Percentiles rank a stretch among this genome's conserved stretches.
These are phyloP conservation scores for Rhizophagus sp. DNA, from an alignment of 192 early-diverging fungal genomes.

Conservation along the genomic window DNA sequence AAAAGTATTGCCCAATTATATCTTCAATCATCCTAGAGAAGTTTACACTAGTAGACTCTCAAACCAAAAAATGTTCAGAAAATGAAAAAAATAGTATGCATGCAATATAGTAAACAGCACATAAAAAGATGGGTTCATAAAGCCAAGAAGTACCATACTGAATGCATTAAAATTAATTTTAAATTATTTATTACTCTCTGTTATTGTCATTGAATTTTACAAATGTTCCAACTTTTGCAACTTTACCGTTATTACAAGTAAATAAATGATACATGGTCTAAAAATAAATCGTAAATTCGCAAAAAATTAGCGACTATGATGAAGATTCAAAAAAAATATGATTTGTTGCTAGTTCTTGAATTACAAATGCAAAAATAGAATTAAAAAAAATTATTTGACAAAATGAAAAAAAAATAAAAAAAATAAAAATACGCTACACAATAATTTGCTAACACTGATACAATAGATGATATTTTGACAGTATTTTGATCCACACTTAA, in stretches of 20 bases:
- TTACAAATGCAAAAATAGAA: constrained; percentile 9
- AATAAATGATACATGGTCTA: constrained; percentile 13
- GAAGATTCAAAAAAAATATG: constrained; percentile 13
- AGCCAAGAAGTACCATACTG: constrained; percentile 13
- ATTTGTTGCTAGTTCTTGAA: constrained; percentile 12
- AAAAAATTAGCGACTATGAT: constrained; percentile 14
- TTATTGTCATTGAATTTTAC: neutral
- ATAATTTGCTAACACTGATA: too few species aligned
- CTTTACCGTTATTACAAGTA: constrained; percentile 16
- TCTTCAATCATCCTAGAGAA: too few species aligned
- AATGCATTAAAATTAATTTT: constrained; percentile 14
- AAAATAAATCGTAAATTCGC: neutral
- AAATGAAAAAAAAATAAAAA: neutral
- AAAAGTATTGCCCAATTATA: too few species aligned
- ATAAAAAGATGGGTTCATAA: constrained; percentile 14
- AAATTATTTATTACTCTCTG: constrained; percentile 11
- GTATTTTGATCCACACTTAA: too few species aligned
- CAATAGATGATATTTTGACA: too few species aligned
- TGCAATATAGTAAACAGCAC: constrained; percentile 5
- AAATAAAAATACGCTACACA: too few species aligned
- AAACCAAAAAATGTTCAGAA: too few species aligned
- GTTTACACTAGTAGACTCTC: too few species aligned
- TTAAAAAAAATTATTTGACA: constrained; percentile 12
- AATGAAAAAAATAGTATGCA: neutral
- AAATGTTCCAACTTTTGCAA: constrained; percentile 12